These are phyloP conservation scores for Bruguiera gymnorhiza DNA, from an alignment of 345 rosid species.

Conservation along the genomic window DNA sequence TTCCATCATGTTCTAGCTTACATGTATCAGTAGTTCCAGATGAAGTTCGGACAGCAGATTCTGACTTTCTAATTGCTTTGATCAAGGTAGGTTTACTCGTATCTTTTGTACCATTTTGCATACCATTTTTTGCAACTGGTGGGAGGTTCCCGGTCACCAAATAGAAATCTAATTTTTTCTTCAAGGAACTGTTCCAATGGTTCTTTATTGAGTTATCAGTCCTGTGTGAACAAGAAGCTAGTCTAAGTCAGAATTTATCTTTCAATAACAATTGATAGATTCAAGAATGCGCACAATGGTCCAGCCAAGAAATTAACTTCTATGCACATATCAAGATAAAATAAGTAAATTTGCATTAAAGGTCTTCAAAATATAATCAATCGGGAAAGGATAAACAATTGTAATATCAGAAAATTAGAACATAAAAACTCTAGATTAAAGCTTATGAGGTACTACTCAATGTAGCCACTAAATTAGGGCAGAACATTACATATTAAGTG, in stretches of 20 bases:
- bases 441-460: background rate
- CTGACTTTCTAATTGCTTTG: constrained; percentile 45
- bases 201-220: constrained; percentile 95
- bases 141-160: constrained; percentile 71
- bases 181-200: constrained; percentile 98
- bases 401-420: background rate
- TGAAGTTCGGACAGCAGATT: constrained; percentile 49
- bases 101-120: constrained; percentile 44
- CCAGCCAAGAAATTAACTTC: too few relatives aligned
- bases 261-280: background rate
- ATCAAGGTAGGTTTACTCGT: constrained; percentile 17
- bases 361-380: too few relatives aligned
- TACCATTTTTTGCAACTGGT: constrained; percentile 42
- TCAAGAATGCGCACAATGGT: background rate
- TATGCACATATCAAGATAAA: too few relatives aligned
- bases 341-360: too few relatives aligned
- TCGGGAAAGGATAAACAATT: background rate
- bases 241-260: background rate
- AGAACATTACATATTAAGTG: background rate
- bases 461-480: background rate
- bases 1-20: constrained; percentile 48
- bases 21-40: constrained; percentile 42
- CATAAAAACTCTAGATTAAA: background rate
- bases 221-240: constrained; percentile 41
- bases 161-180: constrained; percentile 81